Evolutionary conservation across 1,139 yeast species (phyloP).

Genomic region (Trichomonascaceae sp.): DNA sequence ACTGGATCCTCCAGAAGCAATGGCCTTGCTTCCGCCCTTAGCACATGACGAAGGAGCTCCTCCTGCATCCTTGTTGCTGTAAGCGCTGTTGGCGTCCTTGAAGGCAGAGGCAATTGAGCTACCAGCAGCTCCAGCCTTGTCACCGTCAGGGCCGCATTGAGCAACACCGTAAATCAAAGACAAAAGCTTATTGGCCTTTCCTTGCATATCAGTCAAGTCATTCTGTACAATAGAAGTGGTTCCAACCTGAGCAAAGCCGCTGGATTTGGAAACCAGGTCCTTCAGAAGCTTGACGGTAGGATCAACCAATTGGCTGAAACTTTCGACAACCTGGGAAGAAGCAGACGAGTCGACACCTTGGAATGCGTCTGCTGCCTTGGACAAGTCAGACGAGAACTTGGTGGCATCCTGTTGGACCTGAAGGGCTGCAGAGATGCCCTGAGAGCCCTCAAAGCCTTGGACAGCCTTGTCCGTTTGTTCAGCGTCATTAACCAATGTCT

Average conservation of each 20-base stretch:
- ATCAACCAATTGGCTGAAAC: not conserved
- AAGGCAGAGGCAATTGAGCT: not conserved
- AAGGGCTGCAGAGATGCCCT: constrained; percentile 15
- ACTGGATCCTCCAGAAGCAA: not conserved
- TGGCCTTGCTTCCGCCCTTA: not conserved
- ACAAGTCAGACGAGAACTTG: constrained; percentile 11
- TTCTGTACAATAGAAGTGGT: constrained; percentile 15
- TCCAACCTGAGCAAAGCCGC: constrained; percentile 14
- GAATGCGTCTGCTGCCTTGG: constrained; percentile 9
- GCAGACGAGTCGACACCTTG: not conserved
- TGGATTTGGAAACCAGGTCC: constrained; percentile 12
- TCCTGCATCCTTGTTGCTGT: not conserved
- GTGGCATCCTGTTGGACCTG: constrained; percentile 13
- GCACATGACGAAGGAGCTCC: not conserved
- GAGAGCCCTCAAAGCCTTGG: constrained; percentile 11
- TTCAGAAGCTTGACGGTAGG: constrained; percentile 11
- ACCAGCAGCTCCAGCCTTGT: not conserved
- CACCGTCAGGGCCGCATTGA: constrained; percentile 4
- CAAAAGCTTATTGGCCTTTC: not conserved
- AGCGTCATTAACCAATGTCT: constrained; percentile 12
- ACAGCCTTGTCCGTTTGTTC: constrained; percentile 13
- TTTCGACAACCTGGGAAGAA: not conserved
- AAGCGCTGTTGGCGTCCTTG: not conserved
- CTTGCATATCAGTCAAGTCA: constrained; percentile 13
- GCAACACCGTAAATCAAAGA: constrained; percentile 4